Evolutionary conservation across 495 filamentous ascomycete genomes (phyloP).

Genomic region (Trichoderma erinaceum): DNA sequence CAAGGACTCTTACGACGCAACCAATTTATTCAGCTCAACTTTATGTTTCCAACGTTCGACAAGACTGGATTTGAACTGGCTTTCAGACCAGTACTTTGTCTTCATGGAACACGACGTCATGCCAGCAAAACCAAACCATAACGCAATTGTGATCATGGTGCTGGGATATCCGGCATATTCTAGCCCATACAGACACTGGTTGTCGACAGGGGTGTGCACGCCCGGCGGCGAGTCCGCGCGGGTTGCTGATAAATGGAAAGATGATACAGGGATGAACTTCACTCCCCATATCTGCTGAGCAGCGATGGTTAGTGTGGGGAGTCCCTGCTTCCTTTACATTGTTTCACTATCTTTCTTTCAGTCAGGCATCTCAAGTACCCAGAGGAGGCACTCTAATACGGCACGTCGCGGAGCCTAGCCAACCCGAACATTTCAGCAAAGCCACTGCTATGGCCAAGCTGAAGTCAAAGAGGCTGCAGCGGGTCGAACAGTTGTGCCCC

Average conservation of each 20-base stretch:
- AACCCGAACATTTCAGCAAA: background rate
- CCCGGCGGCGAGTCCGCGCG: background rate
- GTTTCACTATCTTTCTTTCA: background rate
- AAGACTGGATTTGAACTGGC: background rate
- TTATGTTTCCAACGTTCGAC: slow-evolving; percentile 1
- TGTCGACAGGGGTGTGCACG: slow-evolving; percentile 10
- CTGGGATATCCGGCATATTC: background rate
- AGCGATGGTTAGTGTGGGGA: background rate
- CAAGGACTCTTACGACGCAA: background rate
- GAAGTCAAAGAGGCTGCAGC: background rate
- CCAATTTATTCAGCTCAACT: slow-evolving; percentile 6
- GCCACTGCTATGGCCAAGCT: background rate
- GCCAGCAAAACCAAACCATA: background rate
- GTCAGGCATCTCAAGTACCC: background rate
- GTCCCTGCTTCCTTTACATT: background rate
- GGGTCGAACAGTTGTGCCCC: background rate
- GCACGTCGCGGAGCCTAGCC: background rate
- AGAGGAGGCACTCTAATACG: background rate
- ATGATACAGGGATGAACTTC: background rate
- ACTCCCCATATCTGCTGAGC: background rate
- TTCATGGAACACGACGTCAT: slow-evolving; percentile 9
- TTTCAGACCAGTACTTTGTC: background rate
- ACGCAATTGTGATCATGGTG: background rate
- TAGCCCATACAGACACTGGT: background rate
- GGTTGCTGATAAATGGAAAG: background rate